Evolutionary conservation across 2,329 filamentous ascomycete species (phyloP).

Genomic region (Verticillium klebahnii): DNA sequence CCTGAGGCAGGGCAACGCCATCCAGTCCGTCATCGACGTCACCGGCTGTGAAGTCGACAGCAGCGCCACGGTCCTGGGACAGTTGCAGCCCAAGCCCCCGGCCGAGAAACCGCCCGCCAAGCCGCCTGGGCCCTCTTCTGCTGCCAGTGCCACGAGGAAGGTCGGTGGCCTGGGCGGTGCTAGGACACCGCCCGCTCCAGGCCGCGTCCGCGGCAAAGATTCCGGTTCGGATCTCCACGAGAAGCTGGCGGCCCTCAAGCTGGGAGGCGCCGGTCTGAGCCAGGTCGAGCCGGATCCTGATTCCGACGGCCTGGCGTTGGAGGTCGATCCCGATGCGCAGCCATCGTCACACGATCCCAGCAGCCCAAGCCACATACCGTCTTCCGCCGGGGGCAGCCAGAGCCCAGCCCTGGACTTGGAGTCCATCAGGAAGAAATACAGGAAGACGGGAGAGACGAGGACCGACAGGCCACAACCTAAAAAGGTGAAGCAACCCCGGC

Average conservation of each 20-base stretch:
- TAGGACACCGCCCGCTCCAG: slow-evolving; percentile 11
- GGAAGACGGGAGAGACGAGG: neutral
- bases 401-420: neutral
- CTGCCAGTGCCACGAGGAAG: slow-evolving; percentile 6
- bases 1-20: slow-evolving; percentile 63
- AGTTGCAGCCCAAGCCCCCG: slow-evolving; percentile 8
- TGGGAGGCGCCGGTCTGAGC: neutral
- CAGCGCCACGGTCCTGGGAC: slow-evolving; percentile 9
- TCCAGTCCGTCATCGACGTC: slow-evolving; percentile 66
- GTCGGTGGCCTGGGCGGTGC: neutral
- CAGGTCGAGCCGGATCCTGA: neutral
- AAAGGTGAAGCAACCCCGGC: neutral
- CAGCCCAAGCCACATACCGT: slow-evolving; percentile 1
- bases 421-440: neutral
- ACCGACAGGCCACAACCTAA: neutral
- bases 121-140: neutral
- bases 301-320: slow-evolving; percentile 1
- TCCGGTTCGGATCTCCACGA: slow-evolving; percentile 2
- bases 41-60: slow-evolving; percentile 68
- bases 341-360: slow-evolving; percentile 1
- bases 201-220: neutral
- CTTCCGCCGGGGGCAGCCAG: neutral
- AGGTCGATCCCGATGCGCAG: slow-evolving; percentile 9
- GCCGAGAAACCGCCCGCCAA: neutral
- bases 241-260: slow-evolving; percentile 8